phyloP scores from a whole-genome alignment of 202 grass and related monocot species.

The Carex sylvatica region DNA sequence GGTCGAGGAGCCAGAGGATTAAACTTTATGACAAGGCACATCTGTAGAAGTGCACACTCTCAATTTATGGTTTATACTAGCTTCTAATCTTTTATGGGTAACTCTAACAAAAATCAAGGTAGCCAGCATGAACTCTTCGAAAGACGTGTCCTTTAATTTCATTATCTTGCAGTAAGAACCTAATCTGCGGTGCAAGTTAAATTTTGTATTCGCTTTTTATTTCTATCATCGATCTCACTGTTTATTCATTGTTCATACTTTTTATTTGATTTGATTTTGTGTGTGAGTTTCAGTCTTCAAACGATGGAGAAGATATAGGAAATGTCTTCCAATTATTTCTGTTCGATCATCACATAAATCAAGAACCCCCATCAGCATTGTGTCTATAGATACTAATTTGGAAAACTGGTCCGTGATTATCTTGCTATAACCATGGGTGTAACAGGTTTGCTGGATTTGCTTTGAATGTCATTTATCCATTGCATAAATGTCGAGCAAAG shows the following conservation, averaged over 20 bases:
- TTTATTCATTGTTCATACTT: not conserved
- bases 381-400: not conserved
- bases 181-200: conserved; percentile 28
- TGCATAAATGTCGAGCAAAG: too few relatives aligned
- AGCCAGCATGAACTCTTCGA: too few relatives aligned
- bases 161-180: conserved; percentile 37
- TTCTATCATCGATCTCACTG: not conserved
- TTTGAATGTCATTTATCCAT: too few relatives aligned
- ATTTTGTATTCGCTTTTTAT: not conserved
- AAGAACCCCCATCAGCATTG: conserved; percentile 29
- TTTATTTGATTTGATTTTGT: not conserved
- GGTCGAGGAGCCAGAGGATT: too few relatives aligned
- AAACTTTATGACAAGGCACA: too few relatives aligned
- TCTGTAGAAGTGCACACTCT: too few relatives aligned
- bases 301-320: not conserved
- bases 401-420: too few relatives aligned
- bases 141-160: conserved; percentile 21
- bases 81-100: too few relatives aligned
- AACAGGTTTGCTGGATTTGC: too few relatives aligned
- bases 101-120: too few relatives aligned
- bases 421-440: too few relatives aligned
- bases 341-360: conserved; percentile 21
- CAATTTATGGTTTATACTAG: too few relatives aligned
- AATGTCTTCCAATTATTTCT: not conserved
- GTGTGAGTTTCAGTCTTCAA: conserved; percentile 9